Percentiles rank a stretch among this genome's conserved stretches.
These are phyloP conservation scores for Scutellaria galericulata DNA, from an alignment of 257 asterid genomes.

Conservation along the genomic window DNA sequence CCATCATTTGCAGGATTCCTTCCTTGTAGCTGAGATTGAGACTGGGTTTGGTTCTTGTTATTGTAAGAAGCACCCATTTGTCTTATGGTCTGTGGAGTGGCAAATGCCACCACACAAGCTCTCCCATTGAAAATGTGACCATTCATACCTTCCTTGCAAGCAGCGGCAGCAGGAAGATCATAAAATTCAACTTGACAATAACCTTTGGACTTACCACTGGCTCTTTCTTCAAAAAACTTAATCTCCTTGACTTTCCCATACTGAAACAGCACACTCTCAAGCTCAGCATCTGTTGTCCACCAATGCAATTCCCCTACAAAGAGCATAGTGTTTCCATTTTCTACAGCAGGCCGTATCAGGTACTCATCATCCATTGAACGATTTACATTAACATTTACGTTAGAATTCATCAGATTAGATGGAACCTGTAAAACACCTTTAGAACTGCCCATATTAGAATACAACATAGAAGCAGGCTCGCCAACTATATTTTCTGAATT, in stretches of 20 bases:
- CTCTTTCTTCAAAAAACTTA: conserved; percentile 89
- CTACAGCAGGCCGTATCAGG: conserved; percentile 56
- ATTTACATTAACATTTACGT: conserved; percentile 44
- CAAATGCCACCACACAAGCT: conserved; percentile 93
- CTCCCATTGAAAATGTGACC: conserved; percentile 84
- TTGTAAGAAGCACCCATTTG: conserved; percentile 74
- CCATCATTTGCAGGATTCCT: conserved; percentile 65
- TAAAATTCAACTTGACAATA: conserved; percentile 93
- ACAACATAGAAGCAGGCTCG: conserved; percentile 49
- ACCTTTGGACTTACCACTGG: conserved; percentile 98
- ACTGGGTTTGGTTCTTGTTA: conserved; percentile 51
- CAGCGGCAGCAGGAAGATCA: conserved; percentile 73
- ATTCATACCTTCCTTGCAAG: conserved; percentile 90
- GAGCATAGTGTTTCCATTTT: conserved; percentile 73
- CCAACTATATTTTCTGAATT: conserved; percentile 45
- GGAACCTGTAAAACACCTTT: conserved; percentile 52
- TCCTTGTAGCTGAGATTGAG: conserved; percentile 59
- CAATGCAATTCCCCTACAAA: conserved; percentile 95
- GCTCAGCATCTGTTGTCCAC: conserved; percentile 98
- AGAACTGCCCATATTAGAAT: conserved; percentile 54
- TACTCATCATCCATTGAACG: conserved; percentile 56
- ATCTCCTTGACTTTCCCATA: conserved; percentile 92
- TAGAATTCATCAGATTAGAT: conserved; percentile 46
- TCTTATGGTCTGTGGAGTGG: conserved; percentile 78
- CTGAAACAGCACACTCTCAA: conserved; percentile 74